These are phyloP conservation scores for Lipomyces sp. DNA, from an alignment of 805 yeast genomes.

Conservation along the genomic window DNA sequence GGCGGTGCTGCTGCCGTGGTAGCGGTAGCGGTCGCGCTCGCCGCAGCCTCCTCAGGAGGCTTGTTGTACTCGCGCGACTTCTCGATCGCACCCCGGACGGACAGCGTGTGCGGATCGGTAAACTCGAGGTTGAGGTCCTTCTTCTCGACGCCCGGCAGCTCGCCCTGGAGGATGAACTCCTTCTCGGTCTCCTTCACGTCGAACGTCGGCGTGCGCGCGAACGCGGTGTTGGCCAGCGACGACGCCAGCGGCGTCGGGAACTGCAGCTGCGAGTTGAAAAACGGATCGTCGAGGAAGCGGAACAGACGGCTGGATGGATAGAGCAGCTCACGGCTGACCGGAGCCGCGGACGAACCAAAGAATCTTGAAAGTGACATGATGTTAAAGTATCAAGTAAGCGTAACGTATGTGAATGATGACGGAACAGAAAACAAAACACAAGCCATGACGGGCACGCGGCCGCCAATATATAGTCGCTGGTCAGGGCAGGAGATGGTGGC, in stretches of 20 bases:
- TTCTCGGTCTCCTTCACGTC: constrained; percentile 22
- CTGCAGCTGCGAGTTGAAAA: neutral
- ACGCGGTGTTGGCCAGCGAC: constrained; percentile 5
- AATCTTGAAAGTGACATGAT: constrained; percentile 2
- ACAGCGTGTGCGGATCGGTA: constrained; percentile 20
- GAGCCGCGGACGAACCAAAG: neutral
- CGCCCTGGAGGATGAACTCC: constrained; percentile 18
- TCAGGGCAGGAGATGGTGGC: too few species aligned
- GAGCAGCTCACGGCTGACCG: neutral
- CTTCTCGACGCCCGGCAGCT: constrained; percentile 27
- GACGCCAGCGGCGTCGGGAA: neutral
- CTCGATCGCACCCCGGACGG: constrained; percentile 16
- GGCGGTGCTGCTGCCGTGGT: neutral
- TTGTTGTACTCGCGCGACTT: constrained; percentile 9
- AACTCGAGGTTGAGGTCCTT: constrained; percentile 20
- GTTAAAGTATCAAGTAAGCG: too few species aligned
- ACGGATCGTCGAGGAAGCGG: constrained; percentile 1
- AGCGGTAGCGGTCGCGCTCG: neutral
- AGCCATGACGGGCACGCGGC: too few species aligned
- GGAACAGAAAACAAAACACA: too few species aligned
- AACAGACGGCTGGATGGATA: neutral
- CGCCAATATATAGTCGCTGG: too few species aligned
- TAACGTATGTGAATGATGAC: too few species aligned
- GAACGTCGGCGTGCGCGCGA: constrained; percentile 20
- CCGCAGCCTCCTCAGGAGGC: neutral